Base-by-base conservation (phyloP, 768 basidiomycete species). In the Tulasnella sp. region DNA sequence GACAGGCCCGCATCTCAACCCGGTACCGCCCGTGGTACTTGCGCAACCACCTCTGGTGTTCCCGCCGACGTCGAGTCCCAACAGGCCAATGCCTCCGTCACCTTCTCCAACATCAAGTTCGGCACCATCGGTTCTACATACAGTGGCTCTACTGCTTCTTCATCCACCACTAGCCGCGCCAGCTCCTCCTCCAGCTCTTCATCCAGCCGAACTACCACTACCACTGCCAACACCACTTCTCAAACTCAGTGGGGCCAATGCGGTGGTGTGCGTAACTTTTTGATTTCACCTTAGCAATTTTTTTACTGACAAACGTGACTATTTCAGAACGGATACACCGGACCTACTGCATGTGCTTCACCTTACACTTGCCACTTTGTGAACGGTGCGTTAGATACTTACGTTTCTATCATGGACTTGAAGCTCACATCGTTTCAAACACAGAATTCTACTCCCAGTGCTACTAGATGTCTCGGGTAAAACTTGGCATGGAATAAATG, bases 101-200 rank as follows among this genome's bases (percentile, higher is more conserved):
- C 32, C 31, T 55, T 32, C 40, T 55, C 54, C 19, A 55, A 55
- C 45, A 55, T 55, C 53, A 55, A 53, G 54, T 46, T 54, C 41
- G 54, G 54, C 37, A 28, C 19, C 27, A 37, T 54, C 31, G 53
- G 49, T 15, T 50, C 40, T 20, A 45, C 43, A 15, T 52, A 48
- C 43, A 28, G 16, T 35, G 34, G 16, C 34, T 16, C 34, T 16
- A 12, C 34, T 35, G 16, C 13, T 35, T 16, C 12, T 35, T 16
- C 16, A 35, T 16, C 47, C 42, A 45, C 24, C 28, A 41, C 20
- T 4, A 20, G 33, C 35, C 6, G 4, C 16, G 37, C 19, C n/a
- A 12, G 3, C 31, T 28, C 51, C 19, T 31, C 35, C 53, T 51
- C 16, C 8, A 42, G 29, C 27, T 24, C 43, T 25, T 53, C 50